Evolutionary conservation across 768 basidiomycete species (phyloP), one percentile per base, ranked within the genome.

Genomic region (Hemileccinum impolitum): DNA sequence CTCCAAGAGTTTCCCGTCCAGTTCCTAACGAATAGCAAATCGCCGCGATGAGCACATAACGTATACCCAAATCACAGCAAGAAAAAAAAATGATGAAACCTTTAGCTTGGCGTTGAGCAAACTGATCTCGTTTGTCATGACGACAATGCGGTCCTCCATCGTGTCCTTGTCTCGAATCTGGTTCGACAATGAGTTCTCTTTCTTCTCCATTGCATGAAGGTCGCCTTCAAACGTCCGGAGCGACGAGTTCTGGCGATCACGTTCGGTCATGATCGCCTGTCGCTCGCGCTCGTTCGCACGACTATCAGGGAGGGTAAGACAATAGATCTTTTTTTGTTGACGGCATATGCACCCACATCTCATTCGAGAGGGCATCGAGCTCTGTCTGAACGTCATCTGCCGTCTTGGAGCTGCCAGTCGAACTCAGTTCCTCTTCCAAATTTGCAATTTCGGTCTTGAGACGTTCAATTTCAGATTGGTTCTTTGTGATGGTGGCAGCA

Each of bases 301-400:
- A 25, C 88, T 90, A 10, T 46, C n/a, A 35, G 19, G 3, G 38
- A 30, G 11, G 25, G 8, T 14, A 26, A 17, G 49, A 19, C 38
- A 8, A 30, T 30, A 12, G 9, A 30, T 8, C 11, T 4, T 30
- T 30, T 8, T 12, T 30, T 30, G 28, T 30, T 5, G 2, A 35
- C 21, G n/a, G 14, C 30, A 17, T 23, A 21, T n/a, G 23, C 18
- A 26, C 47, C 6, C 35, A 48, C 47, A 48, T 73, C 52, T 85
- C 75, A 14, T 70, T 71, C 1, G 76, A 73, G 19, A 94, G 63
- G 2, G 70, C 68, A 47, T 87, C 81, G 6, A 96, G 72, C 60
- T 96, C 85, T 21, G 58, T 69, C 64, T 97, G 88, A 14, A 97
- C 85, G 40, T 94, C 93, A 39, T 92, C 89, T 1, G 81, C 79